Evolutionary conservation across 495 filamentous ascomycete species (phyloP).

Genomic region (Aspergillus affinis): DNA sequence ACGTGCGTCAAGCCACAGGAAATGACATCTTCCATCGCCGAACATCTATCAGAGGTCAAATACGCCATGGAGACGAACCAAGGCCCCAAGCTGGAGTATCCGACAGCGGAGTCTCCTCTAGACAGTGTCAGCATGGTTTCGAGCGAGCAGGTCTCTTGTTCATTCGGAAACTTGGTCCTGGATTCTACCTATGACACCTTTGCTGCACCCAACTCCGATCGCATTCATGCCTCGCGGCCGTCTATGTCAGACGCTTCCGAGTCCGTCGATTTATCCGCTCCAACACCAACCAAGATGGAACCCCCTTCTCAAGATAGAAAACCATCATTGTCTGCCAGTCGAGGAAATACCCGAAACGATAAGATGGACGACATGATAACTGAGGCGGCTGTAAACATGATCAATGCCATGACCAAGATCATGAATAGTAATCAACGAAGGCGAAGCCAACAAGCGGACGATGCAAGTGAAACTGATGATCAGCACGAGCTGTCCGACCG

Average conservation of each 20-base stretch:
- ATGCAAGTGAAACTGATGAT: constrained; percentile 24
- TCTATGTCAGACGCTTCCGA: constrained; percentile 8
- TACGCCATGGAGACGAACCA: neutral
- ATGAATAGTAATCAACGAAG: constrained; percentile 32
- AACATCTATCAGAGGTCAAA: constrained; percentile 11
- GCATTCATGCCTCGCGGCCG: constrained; percentile 11
- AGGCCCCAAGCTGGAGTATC: neutral
- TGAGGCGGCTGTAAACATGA: constrained; percentile 35
- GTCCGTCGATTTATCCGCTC: constrained; percentile 12
- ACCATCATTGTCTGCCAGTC: constrained; percentile 10
- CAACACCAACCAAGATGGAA: constrained; percentile 15
- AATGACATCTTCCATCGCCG: constrained; percentile 8
- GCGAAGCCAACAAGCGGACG: constrained; percentile 28
- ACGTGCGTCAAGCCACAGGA: constrained; percentile 20
- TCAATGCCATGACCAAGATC: constrained; percentile 41
- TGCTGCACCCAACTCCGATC: too few relatives aligned
- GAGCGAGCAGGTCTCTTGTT: too few relatives aligned
- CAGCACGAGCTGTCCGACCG: constrained; percentile 29
- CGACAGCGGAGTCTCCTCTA: neutral
- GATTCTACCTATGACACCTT: neutral
- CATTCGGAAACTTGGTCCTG: too few relatives aligned
- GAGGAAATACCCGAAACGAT: constrained; percentile 1
- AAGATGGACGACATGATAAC: constrained; percentile 30
- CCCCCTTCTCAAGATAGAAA: constrained; percentile 8
- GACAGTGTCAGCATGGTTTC: too few relatives aligned